phyloP scores from a whole-genome alignment of 2,329 filamentous ascomycete genomes.

The Fusarium sp. region DNA sequence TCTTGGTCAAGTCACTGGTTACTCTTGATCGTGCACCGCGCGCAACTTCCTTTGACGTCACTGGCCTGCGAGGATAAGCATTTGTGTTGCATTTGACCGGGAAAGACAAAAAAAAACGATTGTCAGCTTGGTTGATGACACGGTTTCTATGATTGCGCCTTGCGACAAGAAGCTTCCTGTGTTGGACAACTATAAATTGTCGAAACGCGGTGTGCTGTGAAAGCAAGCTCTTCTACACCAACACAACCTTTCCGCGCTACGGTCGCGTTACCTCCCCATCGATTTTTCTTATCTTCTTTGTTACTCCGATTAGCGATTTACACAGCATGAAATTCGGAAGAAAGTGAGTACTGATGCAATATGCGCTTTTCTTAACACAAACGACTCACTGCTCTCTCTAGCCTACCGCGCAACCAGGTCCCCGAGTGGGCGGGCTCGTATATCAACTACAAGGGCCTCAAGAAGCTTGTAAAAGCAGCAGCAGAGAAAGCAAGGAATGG shows the following conservation, averaged over 20 bases:
- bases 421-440: constrained; percentile 87
- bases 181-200: constrained; percentile 9
- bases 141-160: not conserved
- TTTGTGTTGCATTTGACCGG: constrained; percentile 9
- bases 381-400: constrained; percentile 46
- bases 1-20: constrained; percentile 27
- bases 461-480: constrained; percentile 92
- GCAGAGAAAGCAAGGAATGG: constrained; percentile 72
- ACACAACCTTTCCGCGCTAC: not conserved
- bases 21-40: constrained; percentile 21
- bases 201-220: constrained; percentile 19
- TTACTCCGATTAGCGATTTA: not conserved
- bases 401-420: constrained; percentile 82
- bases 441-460: constrained; percentile 91
- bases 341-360: constrained; percentile 57
- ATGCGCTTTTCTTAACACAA: not conserved
- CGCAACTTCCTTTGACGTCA: constrained; percentile 32
- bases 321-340: constrained; percentile 69
- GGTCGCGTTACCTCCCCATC: not conserved
- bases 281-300: constrained; percentile 11
- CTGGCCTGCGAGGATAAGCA: not conserved
- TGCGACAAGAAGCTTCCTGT: constrained; percentile 4
- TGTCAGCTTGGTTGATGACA: not conserved
- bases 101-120: not conserved
- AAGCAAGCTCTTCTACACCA: constrained; percentile 2